phyloP scores from a whole-genome alignment of 2,329 filamentous ascomycete species.

The Paraconiothyrium brasiliense region DNA sequence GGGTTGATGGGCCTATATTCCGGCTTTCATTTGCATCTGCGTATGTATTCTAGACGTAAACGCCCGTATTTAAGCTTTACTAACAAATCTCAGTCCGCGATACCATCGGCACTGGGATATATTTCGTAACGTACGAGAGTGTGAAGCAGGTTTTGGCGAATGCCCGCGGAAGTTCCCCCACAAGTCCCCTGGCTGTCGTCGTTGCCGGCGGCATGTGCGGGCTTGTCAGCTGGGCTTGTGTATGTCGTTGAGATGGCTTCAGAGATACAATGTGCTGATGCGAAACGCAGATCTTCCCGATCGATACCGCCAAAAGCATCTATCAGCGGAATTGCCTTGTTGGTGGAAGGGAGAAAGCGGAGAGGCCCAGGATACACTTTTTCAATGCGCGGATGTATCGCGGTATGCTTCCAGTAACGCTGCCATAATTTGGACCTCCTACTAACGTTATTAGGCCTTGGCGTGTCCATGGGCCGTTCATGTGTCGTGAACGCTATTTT shows the following conservation, averaged over 20 bases:
- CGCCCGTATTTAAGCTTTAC: not conserved
- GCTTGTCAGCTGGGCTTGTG: constrained; percentile 83
- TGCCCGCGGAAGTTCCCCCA: constrained; percentile 76
- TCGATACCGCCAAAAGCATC: constrained; percentile 85
- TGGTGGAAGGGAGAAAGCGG: constrained; percentile 66
- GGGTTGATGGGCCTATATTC: constrained; percentile 80
- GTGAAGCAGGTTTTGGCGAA: constrained; percentile 83
- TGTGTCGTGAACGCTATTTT: constrained; percentile 88
- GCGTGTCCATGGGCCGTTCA: constrained; percentile 83
- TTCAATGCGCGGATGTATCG: constrained; percentile 83
- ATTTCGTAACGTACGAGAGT: constrained; percentile 90
- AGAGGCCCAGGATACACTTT: constrained; percentile 76
- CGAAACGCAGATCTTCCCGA: constrained; percentile 61
- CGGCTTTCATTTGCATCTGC: constrained; percentile 79
- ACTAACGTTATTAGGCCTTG: constrained; percentile 59
- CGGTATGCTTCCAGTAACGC: constrained; percentile 55
- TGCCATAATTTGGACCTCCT: not conserved
- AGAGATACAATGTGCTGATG: constrained; percentile 17
- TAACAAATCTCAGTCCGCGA: constrained; percentile 71
- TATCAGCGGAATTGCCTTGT: constrained; percentile 85
- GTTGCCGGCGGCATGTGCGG: constrained; percentile 83
- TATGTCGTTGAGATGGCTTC: constrained; percentile 48
- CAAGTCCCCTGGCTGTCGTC: constrained; percentile 80
- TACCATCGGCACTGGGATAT: constrained; percentile 83
- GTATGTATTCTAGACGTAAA: constrained; percentile 59